These are phyloP conservation scores for Penicillium sclerotigenum DNA, from an alignment of 2,329 filamentous ascomycete genomes.

Conservation along the genomic window DNA sequence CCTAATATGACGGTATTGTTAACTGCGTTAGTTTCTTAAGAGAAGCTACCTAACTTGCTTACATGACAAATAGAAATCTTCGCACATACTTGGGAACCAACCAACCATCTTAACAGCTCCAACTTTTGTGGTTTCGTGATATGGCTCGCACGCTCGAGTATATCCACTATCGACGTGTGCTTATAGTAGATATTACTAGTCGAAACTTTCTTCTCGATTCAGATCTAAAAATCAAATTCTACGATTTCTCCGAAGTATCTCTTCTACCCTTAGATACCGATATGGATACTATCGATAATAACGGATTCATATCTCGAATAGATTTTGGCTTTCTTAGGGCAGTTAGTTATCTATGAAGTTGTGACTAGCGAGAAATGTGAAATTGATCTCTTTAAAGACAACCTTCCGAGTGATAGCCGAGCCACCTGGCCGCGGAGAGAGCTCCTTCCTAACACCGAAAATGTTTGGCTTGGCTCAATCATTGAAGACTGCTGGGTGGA, in stretches of 20 bases:
- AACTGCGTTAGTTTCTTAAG: conserved; percentile 14
- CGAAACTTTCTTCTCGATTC: conserved; percentile 31
- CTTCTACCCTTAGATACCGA: conserved; percentile 22
- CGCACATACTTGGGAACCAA: conserved; percentile 22
- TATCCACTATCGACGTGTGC: conserved; percentile 27
- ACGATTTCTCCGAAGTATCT: conserved; percentile 29
- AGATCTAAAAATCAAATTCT: conserved; percentile 28
- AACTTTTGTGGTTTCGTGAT: conserved; percentile 24
- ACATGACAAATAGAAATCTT: conserved; percentile 28
- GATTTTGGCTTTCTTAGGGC: conserved; percentile 32
- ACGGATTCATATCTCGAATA: conserved; percentile 26
- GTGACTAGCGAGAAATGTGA: conserved; percentile 21
- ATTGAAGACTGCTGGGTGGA: conserved; percentile 29
- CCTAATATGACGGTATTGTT: conserved; percentile 15
- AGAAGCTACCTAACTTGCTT: conserved; percentile 17
- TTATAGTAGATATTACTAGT: conserved; percentile 29
- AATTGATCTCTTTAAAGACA: conserved; percentile 25
- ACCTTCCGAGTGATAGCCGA: conserved; percentile 6
- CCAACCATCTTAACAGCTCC: conserved; percentile 16
- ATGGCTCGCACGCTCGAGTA: conserved; percentile 25
- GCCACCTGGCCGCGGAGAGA: conserved; percentile 23
- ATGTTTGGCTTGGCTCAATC: conserved; percentile 26
- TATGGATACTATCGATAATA: conserved; percentile 29
- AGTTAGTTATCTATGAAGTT: conserved; percentile 30
- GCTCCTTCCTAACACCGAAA: conserved; percentile 21